A percentile compares a stretch with the other conserved stretches of the same genome.
These are phyloP conservation scores for Serpula lacrymans DNA, from an alignment of 768 basidiomycete species.

Conservation along the genomic window DNA sequence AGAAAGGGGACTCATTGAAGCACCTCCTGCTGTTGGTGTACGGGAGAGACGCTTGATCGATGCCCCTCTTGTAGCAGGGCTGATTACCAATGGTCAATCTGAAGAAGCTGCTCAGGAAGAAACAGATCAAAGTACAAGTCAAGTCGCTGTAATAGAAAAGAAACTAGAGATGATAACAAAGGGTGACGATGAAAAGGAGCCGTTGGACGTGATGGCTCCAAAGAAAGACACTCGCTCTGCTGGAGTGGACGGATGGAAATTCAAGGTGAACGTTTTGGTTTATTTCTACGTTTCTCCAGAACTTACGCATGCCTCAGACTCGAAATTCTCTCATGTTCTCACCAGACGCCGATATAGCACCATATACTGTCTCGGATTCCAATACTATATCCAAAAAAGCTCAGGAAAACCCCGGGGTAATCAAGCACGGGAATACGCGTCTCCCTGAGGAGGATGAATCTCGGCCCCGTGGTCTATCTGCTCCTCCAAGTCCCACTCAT, in stretches of 20 bases:
- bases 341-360: constrained; percentile 85
- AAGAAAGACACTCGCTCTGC: constrained; percentile 69
- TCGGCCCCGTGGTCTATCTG: constrained; percentile 42
- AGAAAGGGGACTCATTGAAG: constrained; percentile 72
- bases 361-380: constrained; percentile 52
- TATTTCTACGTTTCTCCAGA: constrained; percentile 2
- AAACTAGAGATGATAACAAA: constrained; percentile 24
- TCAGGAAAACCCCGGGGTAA: constrained; percentile 52
- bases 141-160: constrained; percentile 16
- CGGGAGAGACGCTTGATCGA: constrained; percentile 66
- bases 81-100: constrained; percentile 38
- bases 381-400: constrained; percentile 22
- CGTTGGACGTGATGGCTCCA: constrained; percentile 76
- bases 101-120: constrained; percentile 27
- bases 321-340: constrained; percentile 95
- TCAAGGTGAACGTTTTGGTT: constrained; percentile 50
- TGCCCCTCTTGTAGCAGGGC: constrained; percentile 49
- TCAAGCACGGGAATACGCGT: constrained; percentile 81
- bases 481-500: constrained; percentile 84
- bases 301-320: constrained; percentile 51
- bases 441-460: constrained; percentile 67
- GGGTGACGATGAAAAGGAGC: constrained; percentile 25
- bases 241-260: constrained; percentile 78
- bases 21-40: constrained; percentile 58
- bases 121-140: constrained; percentile 19